phyloP scores from a whole-genome alignment of 2,329 filamentous ascomycete species.

The Epichloe gansuensis region DNA sequence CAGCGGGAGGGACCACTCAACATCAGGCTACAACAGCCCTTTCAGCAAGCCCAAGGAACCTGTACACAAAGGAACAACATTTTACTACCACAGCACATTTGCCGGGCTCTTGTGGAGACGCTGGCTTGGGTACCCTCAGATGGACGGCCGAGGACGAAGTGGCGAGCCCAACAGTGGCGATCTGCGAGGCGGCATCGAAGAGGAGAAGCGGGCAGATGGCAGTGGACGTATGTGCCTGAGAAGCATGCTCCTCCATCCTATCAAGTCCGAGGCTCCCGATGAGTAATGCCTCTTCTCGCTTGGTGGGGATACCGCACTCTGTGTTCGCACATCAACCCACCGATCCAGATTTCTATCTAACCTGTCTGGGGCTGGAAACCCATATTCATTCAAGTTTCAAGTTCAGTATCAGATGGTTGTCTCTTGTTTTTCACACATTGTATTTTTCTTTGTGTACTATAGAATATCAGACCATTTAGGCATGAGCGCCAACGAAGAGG shows the following conservation, averaged over 20 bases:
- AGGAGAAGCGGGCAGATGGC: constrained; percentile 30
- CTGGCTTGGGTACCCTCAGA: constrained; percentile 54
- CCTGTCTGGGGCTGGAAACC: background rate
- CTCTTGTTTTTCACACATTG: too few relatives aligned
- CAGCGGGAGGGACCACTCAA: constrained; percentile 52
- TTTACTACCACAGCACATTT: constrained; percentile 76
- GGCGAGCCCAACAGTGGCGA: constrained; percentile 35
- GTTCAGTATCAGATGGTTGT: too few relatives aligned
- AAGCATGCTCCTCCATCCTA: constrained; percentile 68
- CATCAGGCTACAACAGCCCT: constrained; percentile 51
- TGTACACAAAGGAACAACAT: constrained; percentile 69
- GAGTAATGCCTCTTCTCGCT: constrained; percentile 1
- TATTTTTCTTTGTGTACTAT: too few relatives aligned
- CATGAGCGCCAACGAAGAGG: too few relatives aligned
- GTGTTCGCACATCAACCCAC: background rate
- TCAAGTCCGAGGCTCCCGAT: constrained; percentile 50
- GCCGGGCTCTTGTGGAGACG: constrained; percentile 64
- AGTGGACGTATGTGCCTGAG: constrained; percentile 64
- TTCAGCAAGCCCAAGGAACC: constrained; percentile 62
- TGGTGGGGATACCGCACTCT: background rate
- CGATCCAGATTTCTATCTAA: background rate
- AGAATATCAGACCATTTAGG: too few relatives aligned
- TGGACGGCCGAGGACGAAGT: constrained; percentile 36
- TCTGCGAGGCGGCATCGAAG: constrained; percentile 37
- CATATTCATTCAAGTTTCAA: too few relatives aligned